phyloP scores from a whole-genome alignment of 768 basidiomycete genomes.

The Leccinum aurantiacum region DNA sequence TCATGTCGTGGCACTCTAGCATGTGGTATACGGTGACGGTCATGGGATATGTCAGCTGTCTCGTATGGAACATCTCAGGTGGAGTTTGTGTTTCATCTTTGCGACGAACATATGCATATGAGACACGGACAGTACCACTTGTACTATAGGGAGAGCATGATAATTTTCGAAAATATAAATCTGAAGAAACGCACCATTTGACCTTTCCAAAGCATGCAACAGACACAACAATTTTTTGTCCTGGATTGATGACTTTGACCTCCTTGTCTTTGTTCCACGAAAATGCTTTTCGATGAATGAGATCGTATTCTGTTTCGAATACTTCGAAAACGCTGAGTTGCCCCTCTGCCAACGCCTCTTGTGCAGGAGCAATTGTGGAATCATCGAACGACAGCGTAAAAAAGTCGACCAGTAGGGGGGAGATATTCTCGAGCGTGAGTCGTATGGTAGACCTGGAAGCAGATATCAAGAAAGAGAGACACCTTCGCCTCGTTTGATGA shows the following conservation, averaged over 20 bases:
- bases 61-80: slow-evolving; percentile 70
- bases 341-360: slow-evolving; percentile 76
- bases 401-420: slow-evolving; percentile 79
- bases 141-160: slow-evolving; percentile 48
- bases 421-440: slow-evolving; percentile 89
- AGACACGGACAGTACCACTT: slow-evolving; percentile 75
- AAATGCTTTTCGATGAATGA: slow-evolving; percentile 77
- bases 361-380: slow-evolving; percentile 77
- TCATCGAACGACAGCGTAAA: slow-evolving; percentile 87
- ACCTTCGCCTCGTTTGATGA: slow-evolving; percentile 9
- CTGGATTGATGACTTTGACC: slow-evolving; percentile 56
- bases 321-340: slow-evolving; percentile 79
- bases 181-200: slow-evolving; percentile 72
- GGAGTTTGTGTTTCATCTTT: slow-evolving; percentile 31
- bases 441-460: slow-evolving; percentile 71
- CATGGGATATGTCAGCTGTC: slow-evolving; percentile 85
- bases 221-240: slow-evolving; percentile 65
- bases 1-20: slow-evolving; percentile 84
- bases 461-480: slow-evolving; percentile 5
- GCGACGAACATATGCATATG: slow-evolving; percentile 73
- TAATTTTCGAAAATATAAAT: background rate
- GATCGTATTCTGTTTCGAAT: slow-evolving; percentile 87
- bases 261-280: slow-evolving; percentile 58
- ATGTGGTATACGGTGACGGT: slow-evolving; percentile 95
- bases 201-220: slow-evolving; percentile 86